A percentile compares a stretch with the other conserved stretches of the same genome.
phyloP scores from a whole-genome alignment of 2,329 filamentous ascomycete genomes.

The Elsinoe ampelina region DNA sequence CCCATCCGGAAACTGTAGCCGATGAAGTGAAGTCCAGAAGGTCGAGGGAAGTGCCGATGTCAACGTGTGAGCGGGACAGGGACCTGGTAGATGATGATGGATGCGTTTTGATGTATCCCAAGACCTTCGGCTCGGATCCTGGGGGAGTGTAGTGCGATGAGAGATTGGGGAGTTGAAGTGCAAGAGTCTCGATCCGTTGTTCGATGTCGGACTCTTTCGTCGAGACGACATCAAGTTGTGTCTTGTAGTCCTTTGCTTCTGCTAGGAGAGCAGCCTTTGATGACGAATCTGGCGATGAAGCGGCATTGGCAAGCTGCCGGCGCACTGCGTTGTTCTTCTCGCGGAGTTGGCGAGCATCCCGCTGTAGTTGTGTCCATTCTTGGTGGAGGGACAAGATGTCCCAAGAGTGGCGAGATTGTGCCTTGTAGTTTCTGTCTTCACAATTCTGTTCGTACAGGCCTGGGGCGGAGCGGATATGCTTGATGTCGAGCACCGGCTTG shows the following conservation, averaged over 20 bases:
- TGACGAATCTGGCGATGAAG: constrained; percentile 18
- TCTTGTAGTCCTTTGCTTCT: constrained; percentile 58
- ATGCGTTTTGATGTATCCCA: constrained; percentile 72
- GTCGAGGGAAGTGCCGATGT: constrained; percentile 76
- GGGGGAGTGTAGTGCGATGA: constrained; percentile 68
- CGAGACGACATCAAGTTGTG: constrained; percentile 51
- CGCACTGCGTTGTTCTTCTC: constrained; percentile 56
- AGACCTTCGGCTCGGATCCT: constrained; percentile 53
- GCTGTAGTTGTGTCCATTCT: constrained; percentile 43
- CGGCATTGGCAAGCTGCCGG: constrained; percentile 20
- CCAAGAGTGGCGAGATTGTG: constrained; percentile 43
- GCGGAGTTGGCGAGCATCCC: constrained; percentile 50
- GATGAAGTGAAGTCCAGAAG: constrained; percentile 84
- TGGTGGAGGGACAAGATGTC: constrained; percentile 44
- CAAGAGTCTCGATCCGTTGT: constrained; percentile 62
- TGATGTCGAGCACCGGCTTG: constrained; percentile 71
- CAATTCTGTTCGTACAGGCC: constrained; percentile 76
- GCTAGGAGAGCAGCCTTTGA: constrained; percentile 47
- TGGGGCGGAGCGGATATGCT: constrained; percentile 79
- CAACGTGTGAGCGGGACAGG: constrained; percentile 61
- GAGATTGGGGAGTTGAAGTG: constrained; percentile 74
- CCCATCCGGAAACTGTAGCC: constrained; percentile 80
- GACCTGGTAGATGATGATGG: constrained; percentile 35
- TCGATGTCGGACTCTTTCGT: constrained; percentile 50
- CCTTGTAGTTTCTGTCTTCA: constrained; percentile 69